Percentiles rank a stretch among this genome's conserved stretches.
phyloP scores from a whole-genome alignment of 768 basidiomycete genomes.

The Gymnopilus junonius region DNA sequence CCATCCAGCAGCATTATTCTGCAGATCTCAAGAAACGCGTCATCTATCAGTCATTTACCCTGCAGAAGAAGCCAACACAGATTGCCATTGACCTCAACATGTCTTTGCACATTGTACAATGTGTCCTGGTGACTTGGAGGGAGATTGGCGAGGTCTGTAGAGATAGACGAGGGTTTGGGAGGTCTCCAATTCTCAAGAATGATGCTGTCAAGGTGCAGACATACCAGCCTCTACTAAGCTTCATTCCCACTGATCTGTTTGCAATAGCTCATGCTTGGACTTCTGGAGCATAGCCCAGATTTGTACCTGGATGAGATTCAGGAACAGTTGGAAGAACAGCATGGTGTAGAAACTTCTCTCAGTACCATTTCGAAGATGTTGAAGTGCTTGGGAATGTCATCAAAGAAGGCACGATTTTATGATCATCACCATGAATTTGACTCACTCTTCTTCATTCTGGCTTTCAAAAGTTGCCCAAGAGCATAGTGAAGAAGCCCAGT shows the following conservation, averaged over 20 bases:
- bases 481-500: neutral
- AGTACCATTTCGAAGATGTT: neutral
- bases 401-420: neutral
- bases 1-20: neutral
- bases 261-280: neutral
- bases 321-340: neutral
- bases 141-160: neutral
- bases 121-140: neutral
- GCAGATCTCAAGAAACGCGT: neutral
- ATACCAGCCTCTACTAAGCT: neutral
- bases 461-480: neutral
- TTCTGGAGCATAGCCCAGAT: neutral
- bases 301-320: neutral
- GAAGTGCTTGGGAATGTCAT: neutral
- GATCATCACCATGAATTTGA: too few relatives aligned
- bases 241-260: neutral
- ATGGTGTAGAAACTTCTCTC: neutral
- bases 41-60: neutral
- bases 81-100: neutral
- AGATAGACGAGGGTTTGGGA: neutral
- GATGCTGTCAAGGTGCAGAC: neutral
- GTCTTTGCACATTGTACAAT: neutral
- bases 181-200: neutral
- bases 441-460: too few relatives aligned
- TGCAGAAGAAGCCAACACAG: neutral